Evolutionary conservation across 768 basidiomycete genomes (phyloP).

Genomic region (Cantharellus cinnabarinus): DNA sequence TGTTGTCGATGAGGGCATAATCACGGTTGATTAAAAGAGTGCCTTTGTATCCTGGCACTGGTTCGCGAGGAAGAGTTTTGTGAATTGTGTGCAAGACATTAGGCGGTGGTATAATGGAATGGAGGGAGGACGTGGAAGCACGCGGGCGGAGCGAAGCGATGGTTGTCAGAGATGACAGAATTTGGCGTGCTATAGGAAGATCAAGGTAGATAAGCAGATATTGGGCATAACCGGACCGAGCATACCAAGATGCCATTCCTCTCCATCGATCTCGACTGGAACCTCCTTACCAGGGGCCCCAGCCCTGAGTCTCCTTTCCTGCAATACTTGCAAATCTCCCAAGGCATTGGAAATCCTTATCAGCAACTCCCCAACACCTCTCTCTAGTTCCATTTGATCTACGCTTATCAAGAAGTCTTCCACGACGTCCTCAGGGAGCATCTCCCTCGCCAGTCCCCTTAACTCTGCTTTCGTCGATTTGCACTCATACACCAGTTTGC

Average conservation of each 20-base stretch:
- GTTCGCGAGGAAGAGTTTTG: slow-evolving; percentile 21
- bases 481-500: no score
- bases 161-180: slow-evolving; percentile 45
- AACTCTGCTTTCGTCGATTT: background rate
- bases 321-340: slow-evolving; percentile 41
- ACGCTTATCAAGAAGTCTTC: slow-evolving; percentile 38
- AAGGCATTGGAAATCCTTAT: slow-evolving; percentile 45
- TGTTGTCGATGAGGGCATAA: slow-evolving; percentile 6
- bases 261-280: slow-evolving; percentile 35
- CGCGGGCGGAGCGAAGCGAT: slow-evolving; percentile 57
- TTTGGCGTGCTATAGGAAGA: slow-evolving; percentile 32
- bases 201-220: background rate
- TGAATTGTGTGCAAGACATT: slow-evolving; percentile 50
- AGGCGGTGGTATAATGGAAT: slow-evolving; percentile 39
- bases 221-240: slow-evolving; percentile 3
- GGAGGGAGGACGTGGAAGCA: slow-evolving; percentile 18
- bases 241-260: slow-evolving; percentile 71
- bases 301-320: slow-evolving; percentile 31
- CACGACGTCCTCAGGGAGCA: slow-evolving; percentile 23
- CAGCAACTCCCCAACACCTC: slow-evolving; percentile 46
- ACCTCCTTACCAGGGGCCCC: slow-evolving; percentile 8
- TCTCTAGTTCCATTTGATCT: slow-evolving; percentile 42
- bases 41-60: slow-evolving; percentile 7
- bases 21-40: slow-evolving; percentile 5
- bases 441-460: background rate